Base-by-base conservation (phyloP, 345 rosid species). In the Arabidopsis thaliana region DNA sequence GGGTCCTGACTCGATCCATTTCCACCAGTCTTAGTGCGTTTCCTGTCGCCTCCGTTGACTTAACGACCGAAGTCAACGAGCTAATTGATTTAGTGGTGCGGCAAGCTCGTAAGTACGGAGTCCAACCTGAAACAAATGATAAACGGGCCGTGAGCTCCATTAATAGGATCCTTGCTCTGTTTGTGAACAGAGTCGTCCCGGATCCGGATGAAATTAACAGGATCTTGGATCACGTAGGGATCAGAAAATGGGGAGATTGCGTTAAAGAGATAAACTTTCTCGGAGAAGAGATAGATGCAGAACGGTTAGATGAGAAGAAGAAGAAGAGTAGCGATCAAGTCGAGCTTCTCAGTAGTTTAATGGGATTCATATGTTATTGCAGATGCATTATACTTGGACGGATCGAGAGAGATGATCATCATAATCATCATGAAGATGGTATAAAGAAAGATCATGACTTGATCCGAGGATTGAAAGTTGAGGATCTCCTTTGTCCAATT, bases 401-500 rank as follows among this genome's bases (percentile, higher is more conserved):
- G 71, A 82, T 66, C 45, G 55, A 57, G 75, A 68, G 62, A 73
- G 59, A 40, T 38, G 6, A 52, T 59, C 6, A 24, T 84, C 76
- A 45, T 85, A 45, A 49, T 77, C 48, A 2, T 4, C 81, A 78
- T 4, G 81, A 13, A 0, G 73, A 78, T 20, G 44, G 63, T 72
- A 81, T 30, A 44, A n/a, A 59, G 62, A 95, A 85, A 74, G 83
- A 75, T 8, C 78, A 80, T 13, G 81, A 74, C 40, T 84, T 67
- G 40, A 46, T 65, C 5, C 65, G 41, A 28, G 69, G 85, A 81
- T 67, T 93, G 65, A 89, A 88, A 56, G 83, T 82, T 4, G 93
- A 89, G 60, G 98, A 93, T 79, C 87, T 93, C 22, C 85, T 89
- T 12, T 93, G 98, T 79, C 97, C 96, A 1, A 89, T 93, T 68